Evolutionary conservation across 2,329 filamentous ascomycete species (phyloP), one percentile per base, ranked within the genome.

Genomic region (Alternaria incomplexa): DNA sequence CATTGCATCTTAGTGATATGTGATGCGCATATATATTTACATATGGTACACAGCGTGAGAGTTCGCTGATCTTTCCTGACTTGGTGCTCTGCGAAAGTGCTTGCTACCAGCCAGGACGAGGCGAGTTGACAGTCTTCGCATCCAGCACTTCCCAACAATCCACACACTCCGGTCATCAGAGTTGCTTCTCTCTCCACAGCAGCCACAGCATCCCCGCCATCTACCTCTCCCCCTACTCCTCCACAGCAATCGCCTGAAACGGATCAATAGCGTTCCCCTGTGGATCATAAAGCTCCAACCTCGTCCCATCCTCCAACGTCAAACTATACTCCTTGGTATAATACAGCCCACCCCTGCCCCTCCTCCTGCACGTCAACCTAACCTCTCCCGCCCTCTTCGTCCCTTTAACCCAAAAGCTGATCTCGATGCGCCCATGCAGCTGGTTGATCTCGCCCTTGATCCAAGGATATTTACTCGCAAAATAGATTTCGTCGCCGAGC

Each of bases 281-380:
- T 5, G 86, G 88, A 70, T 92, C 89, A 66, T 97, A 85, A 78
- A 99, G 81, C 76, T 96, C 90, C 68, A 97, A 86, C 68, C 90
- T 88, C 55, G 84, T 84, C 45, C 88, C 88, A 73, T 89, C 87
- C 65, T 86, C 84, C 65, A 88, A 89, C 78, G 90, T 88, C 72
- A 99, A 83, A 76, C 90, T 96, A 94, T 95, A 99, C 84, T 94
- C 92, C 61, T 90, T 87, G 36, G 96, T 99, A 83, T 93, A 90
- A 80, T 97, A 98, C 84, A 90, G 85, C 28, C 87, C 86, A 79
- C 87, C 87, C 68, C 87, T 86, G 53, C 87, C 86, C 70, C 87
- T 89, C 76, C 96, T 87, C 77, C 87, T 84, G 83, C 92, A 96
- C 70, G 85, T 87, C 81, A 99, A 96, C 75, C 88, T 87, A 87